Percentiles rank a stretch among this genome's conserved stretches.
Conservation (phyloP, 495 filamentous ascomycete species). For the Penicillium coffeae region DNA sequence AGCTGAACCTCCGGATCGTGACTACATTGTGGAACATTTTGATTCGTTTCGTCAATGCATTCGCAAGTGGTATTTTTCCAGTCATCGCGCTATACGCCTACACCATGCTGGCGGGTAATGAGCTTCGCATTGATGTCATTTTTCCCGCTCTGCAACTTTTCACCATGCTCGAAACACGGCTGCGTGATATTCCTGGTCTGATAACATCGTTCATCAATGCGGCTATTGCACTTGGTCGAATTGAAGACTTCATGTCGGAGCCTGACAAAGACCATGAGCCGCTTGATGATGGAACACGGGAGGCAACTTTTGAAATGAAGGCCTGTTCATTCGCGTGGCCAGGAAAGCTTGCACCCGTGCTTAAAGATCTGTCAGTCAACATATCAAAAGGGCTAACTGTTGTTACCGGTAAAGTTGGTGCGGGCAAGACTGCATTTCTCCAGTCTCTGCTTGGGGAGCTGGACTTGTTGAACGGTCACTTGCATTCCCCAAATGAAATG, state of each 20-base stretch:
- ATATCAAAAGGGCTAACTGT: slow-evolving; percentile 65
- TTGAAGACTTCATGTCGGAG: slow-evolving; percentile 80
- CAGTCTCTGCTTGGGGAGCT: slow-evolving; percentile 78
- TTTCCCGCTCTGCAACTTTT: slow-evolving; percentile 82
- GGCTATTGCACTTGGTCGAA: slow-evolving; percentile 67
- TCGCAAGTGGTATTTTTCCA: slow-evolving; percentile 67
- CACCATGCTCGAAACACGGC: slow-evolving; percentile 60
- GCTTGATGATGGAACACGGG: slow-evolving; percentile 25
- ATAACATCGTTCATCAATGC: slow-evolving; percentile 72
- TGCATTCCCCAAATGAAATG: slow-evolving; percentile 59
- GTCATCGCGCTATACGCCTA: slow-evolving; percentile 77
- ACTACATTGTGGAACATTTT: slow-evolving; percentile 56
- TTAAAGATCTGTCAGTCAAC: slow-evolving; percentile 57
- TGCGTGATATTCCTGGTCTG: slow-evolving; percentile 67
- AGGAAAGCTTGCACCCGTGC: slow-evolving; percentile 54
- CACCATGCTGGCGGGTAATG: slow-evolving; percentile 60
- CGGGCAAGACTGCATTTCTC: slow-evolving; percentile 77
- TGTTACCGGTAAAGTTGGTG: slow-evolving; percentile 66
- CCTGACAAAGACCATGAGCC: slow-evolving; percentile 61
- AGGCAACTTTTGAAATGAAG: slow-evolving; percentile 45
- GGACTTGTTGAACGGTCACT: slow-evolving; percentile 58
- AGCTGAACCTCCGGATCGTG: slow-evolving; percentile 62
- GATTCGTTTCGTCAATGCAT: slow-evolving; percentile 58
- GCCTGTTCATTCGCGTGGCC: slow-evolving; percentile 77
- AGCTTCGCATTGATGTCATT: slow-evolving; percentile 69